Base-by-base conservation (phyloP, 129 eudicot species). In the Centella asiatica region DNA sequence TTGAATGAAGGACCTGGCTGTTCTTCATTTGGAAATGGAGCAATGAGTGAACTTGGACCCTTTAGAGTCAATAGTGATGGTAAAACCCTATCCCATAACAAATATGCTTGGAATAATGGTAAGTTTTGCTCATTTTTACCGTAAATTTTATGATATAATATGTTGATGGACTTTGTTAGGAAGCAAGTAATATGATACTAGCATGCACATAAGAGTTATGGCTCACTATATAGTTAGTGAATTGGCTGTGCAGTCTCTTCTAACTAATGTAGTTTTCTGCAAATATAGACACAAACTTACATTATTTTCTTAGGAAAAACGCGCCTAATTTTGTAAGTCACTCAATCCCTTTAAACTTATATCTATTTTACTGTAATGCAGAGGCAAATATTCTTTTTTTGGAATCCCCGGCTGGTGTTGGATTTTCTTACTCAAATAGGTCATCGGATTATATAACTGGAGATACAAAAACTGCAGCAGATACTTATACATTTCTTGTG, bases 401-500 rank as follows among this genome's bases (percentile, higher is more conserved):
- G 64, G 88, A 82, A 52, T 82, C 88, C 20, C 84, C 79, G 13
- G 84, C 78, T 28, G 88, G 81, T 57, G 88, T 81, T 24, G 87
- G 83, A 20, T 81, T 81, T 53, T 81, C 87, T 20, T 81, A 81
- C 34, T 76, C 83, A 0, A 81, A 77, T 44, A 71, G 72, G 53
- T 68, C 80, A 36, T 71, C 73, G 9, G 82, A 70, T 59, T 81
- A 73, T 4, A 67, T 57, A 20, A 56, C 80, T 18, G 87, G 87
- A 5, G 87, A 81, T 59, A 74, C 57, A 61, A 81, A 73, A 72
- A 77, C 87, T 37, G 81, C 83, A 0, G 37, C 17, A 34, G 66
- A 60, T 39, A 60, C 28, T 39, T 60, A 60, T 19, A 42, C 49
- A 14, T 60, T 60, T 18, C 22, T 60, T 13, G 33, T 26, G 24